Percentiles rank a stretch among this genome's conserved stretches.
These are phyloP conservation scores for Naganishia sp. DNA, from an alignment of 1,284 basidiomycete genomes.

Conservation along the genomic window DNA sequence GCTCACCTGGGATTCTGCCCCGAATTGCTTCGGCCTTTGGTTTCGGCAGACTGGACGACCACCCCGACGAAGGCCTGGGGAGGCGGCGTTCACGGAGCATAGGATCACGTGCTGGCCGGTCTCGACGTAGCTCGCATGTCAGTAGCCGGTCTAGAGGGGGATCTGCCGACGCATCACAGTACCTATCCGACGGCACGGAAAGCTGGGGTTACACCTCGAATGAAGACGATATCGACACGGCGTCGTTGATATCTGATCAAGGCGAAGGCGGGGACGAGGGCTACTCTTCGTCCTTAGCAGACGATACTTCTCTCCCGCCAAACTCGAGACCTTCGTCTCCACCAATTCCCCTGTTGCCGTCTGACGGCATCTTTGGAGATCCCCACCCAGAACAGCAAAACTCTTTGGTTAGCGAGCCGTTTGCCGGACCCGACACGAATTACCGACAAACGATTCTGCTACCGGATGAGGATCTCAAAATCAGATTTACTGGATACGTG, in stretches of 20 bases:
- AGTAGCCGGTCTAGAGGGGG: conserved; percentile 36
- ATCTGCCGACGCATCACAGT: conserved; percentile 11
- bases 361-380: conserved; percentile 53
- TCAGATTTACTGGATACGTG: conserved; percentile 89
- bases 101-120: conserved; percentile 22
- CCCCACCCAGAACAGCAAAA: conserved; percentile 35
- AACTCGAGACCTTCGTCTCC: conserved; percentile 51
- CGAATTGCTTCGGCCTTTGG: conserved; percentile 51
- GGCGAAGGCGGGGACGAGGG: conserved; percentile 43
- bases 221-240: conserved; percentile 43
- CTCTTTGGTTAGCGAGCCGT: conserved; percentile 43
- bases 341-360: conserved; percentile 46
- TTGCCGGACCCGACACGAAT: conserved; percentile 41
- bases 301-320: conserved; percentile 53
- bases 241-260: conserved; percentile 42
- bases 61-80: conserved; percentile 26
- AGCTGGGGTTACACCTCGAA: conserved; percentile 50
- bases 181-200: conserved; percentile 39
- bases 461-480: conserved; percentile 84
- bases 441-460: conserved; percentile 80
- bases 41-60: conserved; percentile 38
- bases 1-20: conserved; percentile 37
- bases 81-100: conserved; percentile 31
- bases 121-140: conserved; percentile 35
- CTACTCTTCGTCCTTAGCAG: conserved; percentile 52